Base-by-base conservation (phyloP, 1,284 basidiomycete species). In the Mycena sp. region DNA sequence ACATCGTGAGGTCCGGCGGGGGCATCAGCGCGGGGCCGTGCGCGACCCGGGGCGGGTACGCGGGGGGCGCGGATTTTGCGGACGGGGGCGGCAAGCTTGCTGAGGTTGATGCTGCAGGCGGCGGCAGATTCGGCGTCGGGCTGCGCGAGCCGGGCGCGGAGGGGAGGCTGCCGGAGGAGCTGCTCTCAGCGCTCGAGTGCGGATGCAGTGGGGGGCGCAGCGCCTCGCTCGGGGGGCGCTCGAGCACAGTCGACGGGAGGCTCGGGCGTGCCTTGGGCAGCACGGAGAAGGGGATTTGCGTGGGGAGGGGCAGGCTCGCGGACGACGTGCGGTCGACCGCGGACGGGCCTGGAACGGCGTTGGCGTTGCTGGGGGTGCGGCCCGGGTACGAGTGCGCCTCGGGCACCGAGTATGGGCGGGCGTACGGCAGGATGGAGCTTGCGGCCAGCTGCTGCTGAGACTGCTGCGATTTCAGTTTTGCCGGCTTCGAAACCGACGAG, bases 261-360 rank as follows among this genome's bases (percentile, higher is more conserved):
- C n/a, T 30, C 16, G 62, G 38, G 4, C 28, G 49, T 32, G 46
- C 58, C 12, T 43, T 43, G 1, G 82, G 81, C 11, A 86, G 73
- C 1, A 76, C 72, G 65, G 79, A 73, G 59, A 76, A 82, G 2
- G 82, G 83, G 0, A 81, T 79, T 66, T 83, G 79, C 21, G 77
- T 71, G 10, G 83, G 81, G 25, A 85, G 73, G 0, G 83, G 81
- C 14, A 85, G 72, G 57, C 79, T 83, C 7, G 79, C 73, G 4
- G 81, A 81, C 6, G 85, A 83, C 64, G 65, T 77, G n/a, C 83
- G 74, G 70, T 84, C 83, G 54, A 55, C 49, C 25, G 32, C n/a
- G n/a, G n/a, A n/a, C n/a, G 55, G 25, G 6, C 5, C 6, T 5
- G 29, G 25, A 25, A 23, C 26, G n/a, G 49, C 44, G 32, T n/a